Conservation (phyloP, 108 stramenopile genomes). For the Nannochloropsis gaditana region DNA sequence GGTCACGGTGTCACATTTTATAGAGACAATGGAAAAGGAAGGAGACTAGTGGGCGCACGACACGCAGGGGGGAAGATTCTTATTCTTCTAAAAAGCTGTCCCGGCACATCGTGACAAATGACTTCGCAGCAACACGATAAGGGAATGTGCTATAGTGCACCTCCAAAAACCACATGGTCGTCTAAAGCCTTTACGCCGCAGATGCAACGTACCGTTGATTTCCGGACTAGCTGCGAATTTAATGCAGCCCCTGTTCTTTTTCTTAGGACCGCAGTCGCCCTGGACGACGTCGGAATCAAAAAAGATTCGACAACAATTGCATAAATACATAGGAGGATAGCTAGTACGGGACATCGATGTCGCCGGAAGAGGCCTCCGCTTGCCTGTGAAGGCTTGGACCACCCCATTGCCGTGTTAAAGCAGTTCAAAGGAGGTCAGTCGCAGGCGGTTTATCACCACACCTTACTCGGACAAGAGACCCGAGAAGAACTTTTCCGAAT, state of each 20-base stretch:
- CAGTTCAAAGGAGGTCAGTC: neutral
- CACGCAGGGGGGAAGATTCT: too few species aligned
- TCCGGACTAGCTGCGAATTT: neutral
- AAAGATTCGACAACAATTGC: neutral
- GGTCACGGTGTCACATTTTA: too few species aligned
- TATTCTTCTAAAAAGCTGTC: too few species aligned
- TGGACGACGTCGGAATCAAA: neutral
- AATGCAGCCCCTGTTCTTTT: constrained; percentile 4
- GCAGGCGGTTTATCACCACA: too few species aligned
- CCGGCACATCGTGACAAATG: too few species aligned
- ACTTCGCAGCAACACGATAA: too few species aligned
- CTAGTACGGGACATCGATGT: constrained; percentile 9
- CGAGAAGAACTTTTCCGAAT: too few species aligned
- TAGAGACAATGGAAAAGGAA: too few species aligned
- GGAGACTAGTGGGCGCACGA: too few species aligned
- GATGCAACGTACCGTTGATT: constrained; percentile 13
- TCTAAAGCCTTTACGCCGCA: neutral
- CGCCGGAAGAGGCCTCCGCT: neutral
- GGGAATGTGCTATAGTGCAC: too few species aligned
- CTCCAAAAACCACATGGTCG: too few species aligned
- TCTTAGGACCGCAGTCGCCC: neutral
- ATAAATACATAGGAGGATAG: neutral
- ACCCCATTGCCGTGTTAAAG: neutral
- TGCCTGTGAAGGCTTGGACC: neutral
- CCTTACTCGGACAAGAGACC: too few species aligned